These are phyloP conservation scores for Alloteropsis semialata DNA, from an alignment of 176 grass and related monocot species.

Conservation along the genomic window DNA sequence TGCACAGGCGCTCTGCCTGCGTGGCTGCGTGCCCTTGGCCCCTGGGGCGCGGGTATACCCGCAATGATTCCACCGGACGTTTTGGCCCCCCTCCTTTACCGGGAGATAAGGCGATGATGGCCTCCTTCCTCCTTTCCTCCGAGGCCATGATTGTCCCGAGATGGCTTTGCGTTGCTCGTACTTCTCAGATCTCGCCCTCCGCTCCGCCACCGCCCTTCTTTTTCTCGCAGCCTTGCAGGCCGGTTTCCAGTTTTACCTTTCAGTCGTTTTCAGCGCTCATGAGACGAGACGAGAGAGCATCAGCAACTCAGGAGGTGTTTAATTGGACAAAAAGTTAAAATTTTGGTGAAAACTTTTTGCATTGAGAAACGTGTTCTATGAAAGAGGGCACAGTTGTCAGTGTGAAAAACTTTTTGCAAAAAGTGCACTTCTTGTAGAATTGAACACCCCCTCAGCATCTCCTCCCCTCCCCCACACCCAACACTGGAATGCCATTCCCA, in stretches of 20 bases:
- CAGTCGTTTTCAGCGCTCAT: not conserved
- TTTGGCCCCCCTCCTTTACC: not conserved
- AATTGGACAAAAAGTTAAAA: too few species aligned
- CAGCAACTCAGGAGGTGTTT: too few species aligned
- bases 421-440: too few species aligned
- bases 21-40: too few species aligned
- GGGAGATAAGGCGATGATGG: not conserved
- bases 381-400: too few species aligned
- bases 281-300: not conserved
- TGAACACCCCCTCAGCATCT: too few species aligned
- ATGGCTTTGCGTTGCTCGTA: conserved; percentile 34
- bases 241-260: not conserved
- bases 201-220: not conserved
- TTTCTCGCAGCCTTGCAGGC: not conserved
- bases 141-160: conserved; percentile 20
- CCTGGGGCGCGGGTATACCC: not conserved
- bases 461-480: too few species aligned
- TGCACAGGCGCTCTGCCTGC: too few species aligned
- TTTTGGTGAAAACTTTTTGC: too few species aligned
- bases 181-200: not conserved
- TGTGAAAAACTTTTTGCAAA: too few species aligned
- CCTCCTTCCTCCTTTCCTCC: not conserved
- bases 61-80: not conserved
- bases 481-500: not conserved
- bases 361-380: too few species aligned